Conservation (phyloP, 2,329 filamentous ascomycete species). For the Ophiostoma ips region DNA sequence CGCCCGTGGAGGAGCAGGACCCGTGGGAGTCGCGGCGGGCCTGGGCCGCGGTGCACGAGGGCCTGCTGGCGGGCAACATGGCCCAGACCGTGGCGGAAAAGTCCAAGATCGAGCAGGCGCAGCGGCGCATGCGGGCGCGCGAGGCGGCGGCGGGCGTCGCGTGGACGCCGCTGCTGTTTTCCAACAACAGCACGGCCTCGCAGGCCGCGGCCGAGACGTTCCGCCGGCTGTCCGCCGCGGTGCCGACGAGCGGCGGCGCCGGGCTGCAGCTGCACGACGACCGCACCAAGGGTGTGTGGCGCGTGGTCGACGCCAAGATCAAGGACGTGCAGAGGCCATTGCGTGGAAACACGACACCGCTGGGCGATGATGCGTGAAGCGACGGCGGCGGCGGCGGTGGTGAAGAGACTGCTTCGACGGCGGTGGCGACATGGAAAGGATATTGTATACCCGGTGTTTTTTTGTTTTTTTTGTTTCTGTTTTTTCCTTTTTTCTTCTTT, state of each 20-base stretch:
- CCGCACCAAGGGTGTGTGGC: conserved; percentile 27
- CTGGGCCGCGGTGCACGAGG: conserved; percentile 63
- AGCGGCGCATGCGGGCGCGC: conserved; percentile 57
- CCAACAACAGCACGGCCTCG: conserved; percentile 10
- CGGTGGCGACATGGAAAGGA: neutral
- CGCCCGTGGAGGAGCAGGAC: conserved; percentile 55
- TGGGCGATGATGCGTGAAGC: neutral
- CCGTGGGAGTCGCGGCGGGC: conserved; percentile 67
- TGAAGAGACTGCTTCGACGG: neutral
- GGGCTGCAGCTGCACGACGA: conserved; percentile 20
- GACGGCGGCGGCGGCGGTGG: neutral
- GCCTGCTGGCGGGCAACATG: conserved; percentile 62
- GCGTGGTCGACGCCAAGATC: conserved; percentile 18
- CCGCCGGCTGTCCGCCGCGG: conserved; percentile 7
- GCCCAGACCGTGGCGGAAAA: conserved; percentile 58
- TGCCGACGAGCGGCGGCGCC: conserved; percentile 4
- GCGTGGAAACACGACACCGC: conserved; percentile 20
- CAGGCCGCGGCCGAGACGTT: neutral
- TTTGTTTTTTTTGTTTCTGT: neutral
- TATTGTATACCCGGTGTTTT: neutral
- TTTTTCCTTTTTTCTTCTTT: neutral
- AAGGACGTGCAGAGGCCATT: conserved; percentile 20
- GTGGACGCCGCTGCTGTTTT: conserved; percentile 29
- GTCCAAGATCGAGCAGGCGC: conserved; percentile 66
- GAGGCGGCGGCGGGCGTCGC: conserved; percentile 39